These are phyloP conservation scores for Flammula alnicola DNA, from an alignment of 1,284 basidiomycete species.

Conservation along the genomic window DNA sequence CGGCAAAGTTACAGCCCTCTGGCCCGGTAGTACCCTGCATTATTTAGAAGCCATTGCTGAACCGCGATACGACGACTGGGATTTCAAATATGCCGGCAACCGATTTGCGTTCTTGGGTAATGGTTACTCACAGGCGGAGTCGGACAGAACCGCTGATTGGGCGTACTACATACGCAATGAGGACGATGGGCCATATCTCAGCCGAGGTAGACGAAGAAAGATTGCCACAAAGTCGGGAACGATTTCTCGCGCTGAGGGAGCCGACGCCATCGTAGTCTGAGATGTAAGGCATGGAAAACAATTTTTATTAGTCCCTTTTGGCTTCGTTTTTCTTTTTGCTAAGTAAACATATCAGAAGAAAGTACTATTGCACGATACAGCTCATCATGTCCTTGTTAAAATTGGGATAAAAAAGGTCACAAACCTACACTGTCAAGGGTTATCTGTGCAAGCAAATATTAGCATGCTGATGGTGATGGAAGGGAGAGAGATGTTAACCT, in stretches of 20 bases:
- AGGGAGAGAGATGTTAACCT: too few species aligned
- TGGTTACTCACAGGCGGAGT: conserved; percentile 30
- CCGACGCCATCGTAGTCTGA: neutral
- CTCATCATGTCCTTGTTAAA: too few species aligned
- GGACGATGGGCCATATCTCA: conserved; percentile 15
- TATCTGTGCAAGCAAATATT: too few species aligned
- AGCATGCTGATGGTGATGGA: too few species aligned
- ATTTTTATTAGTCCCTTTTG: too few species aligned
- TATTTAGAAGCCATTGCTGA: conserved; percentile 33
- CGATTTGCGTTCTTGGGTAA: conserved; percentile 34
- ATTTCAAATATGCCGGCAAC: conserved; percentile 32
- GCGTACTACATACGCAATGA: conserved; percentile 20
- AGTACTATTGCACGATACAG: too few species aligned
- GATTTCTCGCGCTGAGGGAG: neutral
- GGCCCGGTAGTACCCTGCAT: conserved; percentile 36
- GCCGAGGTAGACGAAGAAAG: conserved; percentile 13
- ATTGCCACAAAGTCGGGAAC: conserved; percentile 14
- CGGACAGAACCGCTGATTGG: conserved; percentile 14
- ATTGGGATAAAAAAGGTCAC: too few species aligned
- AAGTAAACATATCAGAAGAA: too few species aligned
- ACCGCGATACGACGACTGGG: conserved; percentile 36
- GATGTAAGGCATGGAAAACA: too few species aligned
- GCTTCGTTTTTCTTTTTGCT: too few species aligned
- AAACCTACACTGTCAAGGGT: too few species aligned
- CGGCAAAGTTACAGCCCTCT: conserved; percentile 33